Conservation (phyloP, 2,329 filamentous ascomycete species). For the Calonectria honghensis region DNA sequence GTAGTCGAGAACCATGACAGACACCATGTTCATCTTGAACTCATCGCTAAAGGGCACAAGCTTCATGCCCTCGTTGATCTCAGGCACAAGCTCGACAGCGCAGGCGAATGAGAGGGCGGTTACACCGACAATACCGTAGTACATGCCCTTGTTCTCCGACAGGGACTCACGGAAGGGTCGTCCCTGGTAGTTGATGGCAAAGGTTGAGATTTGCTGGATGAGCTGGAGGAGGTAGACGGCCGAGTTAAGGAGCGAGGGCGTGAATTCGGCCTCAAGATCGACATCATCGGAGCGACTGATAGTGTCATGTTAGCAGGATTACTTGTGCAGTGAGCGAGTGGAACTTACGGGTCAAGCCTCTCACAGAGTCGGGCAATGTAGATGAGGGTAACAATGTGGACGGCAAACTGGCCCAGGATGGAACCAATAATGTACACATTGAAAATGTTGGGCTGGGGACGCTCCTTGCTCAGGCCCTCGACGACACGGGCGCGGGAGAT, state of each 20-base stretch:
- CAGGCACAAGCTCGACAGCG: constrained; percentile 95
- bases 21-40: constrained; percentile 91
- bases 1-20: constrained; percentile 91
- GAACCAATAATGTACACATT: constrained; percentile 99
- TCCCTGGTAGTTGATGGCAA: constrained; percentile 99
- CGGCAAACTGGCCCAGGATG: constrained; percentile 96
- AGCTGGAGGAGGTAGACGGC: constrained; percentile 98
- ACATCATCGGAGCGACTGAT: constrained; percentile 75
- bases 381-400: constrained; percentile 95
- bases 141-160: constrained; percentile 97
- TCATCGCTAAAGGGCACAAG: constrained; percentile 92
- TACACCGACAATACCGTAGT: constrained; percentile 94
- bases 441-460: constrained; percentile 98
- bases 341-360: constrained; percentile 86
- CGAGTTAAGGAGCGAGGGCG: constrained; percentile 94
- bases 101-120: constrained; percentile 94
- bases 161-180: constrained; percentile 98
- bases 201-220: constrained; percentile 99
- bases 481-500: constrained; percentile 98
- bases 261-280: constrained; percentile 95
- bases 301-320: constrained; percentile 51
- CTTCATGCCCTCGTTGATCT: constrained; percentile 94
- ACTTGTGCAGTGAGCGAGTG: neutral
- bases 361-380: constrained; percentile 95
- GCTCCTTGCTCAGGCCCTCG: constrained; percentile 95